These are phyloP conservation scores for Cydonia oblonga DNA, from an alignment of 331 rosid genomes.

Conservation along the genomic window DNA sequence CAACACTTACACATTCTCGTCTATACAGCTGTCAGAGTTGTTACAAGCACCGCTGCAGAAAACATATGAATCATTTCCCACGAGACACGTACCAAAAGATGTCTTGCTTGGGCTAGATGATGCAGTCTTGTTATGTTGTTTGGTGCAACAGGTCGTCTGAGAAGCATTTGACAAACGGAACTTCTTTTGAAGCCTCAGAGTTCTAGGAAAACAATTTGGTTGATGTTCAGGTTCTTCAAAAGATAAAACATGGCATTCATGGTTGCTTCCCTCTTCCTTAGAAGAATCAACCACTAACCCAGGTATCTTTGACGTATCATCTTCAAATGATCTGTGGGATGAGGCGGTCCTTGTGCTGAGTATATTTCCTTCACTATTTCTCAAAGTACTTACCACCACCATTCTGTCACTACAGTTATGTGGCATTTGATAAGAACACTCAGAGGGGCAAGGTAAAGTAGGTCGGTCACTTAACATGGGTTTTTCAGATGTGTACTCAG, in stretches of 20 bases:
- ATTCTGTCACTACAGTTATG: slow-evolving; percentile 21
- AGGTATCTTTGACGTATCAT: slow-evolving; percentile 26
- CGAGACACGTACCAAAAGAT: slow-evolving; percentile 25
- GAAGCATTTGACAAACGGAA: slow-evolving; percentile 22
- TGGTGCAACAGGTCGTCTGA: slow-evolving; percentile 13
- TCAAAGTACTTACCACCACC: slow-evolving; percentile 35
- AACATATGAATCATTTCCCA: slow-evolving; percentile 19
- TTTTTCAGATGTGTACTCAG: slow-evolving; percentile 32
- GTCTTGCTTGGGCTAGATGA: slow-evolving; percentile 26
- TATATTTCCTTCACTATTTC: slow-evolving; percentile 51
- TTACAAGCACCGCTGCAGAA: slow-evolving; percentile 20
- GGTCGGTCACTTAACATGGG: slow-evolving; percentile 35
- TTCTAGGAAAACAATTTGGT: slow-evolving; percentile 49
- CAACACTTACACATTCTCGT: slow-evolving; percentile 22
- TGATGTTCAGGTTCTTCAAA: slow-evolving; percentile 25
- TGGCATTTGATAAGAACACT: slow-evolving; percentile 29
- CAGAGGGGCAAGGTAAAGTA: slow-evolving; percentile 24
- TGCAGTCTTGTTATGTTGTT: slow-evolving; percentile 23
- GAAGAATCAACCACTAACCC: slow-evolving; percentile 32
- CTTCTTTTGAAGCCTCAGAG: slow-evolving; percentile 38
- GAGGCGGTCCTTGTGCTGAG: slow-evolving; percentile 43
- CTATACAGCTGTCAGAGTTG: slow-evolving; percentile 9
- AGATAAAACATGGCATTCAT: slow-evolving; percentile 25
- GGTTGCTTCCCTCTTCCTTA: slow-evolving; percentile 25
- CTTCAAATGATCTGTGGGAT: slow-evolving; percentile 21